Conservation (phyloP, 495 filamentous ascomycete species). For the Darksidea phi region DNA sequence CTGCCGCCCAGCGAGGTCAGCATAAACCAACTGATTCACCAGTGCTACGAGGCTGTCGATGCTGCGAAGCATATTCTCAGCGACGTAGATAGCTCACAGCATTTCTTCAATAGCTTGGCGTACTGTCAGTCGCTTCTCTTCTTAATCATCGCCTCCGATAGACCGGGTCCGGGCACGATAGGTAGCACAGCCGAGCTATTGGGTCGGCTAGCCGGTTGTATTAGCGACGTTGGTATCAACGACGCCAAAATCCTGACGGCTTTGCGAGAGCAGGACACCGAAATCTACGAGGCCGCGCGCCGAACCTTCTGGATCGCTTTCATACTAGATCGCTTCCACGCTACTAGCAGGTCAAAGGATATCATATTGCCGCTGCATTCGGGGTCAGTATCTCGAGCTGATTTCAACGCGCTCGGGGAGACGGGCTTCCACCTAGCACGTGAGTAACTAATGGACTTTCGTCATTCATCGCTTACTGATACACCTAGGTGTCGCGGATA, state of each 20-base stretch:
- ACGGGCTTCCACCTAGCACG: conserved; percentile 29
- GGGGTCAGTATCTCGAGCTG: conserved; percentile 23
- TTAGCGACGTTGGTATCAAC: conserved; percentile 25
- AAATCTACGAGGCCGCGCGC: conserved; percentile 23
- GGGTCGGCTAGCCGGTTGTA: conserved; percentile 27
- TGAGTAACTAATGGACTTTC: background rate
- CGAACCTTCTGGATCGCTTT: conserved; percentile 31
- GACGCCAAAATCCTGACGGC: conserved; percentile 19
- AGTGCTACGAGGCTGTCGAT: conserved; percentile 17
- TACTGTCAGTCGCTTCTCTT: conserved; percentile 28
- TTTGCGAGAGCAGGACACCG: conserved; percentile 23
- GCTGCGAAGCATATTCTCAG: conserved; percentile 17
- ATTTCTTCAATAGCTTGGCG: conserved; percentile 26
- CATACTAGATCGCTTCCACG: conserved; percentile 33
- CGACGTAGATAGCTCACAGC: conserved; percentile 18
- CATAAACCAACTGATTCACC: conserved; percentile 17
- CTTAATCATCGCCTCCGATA: conserved; percentile 27
- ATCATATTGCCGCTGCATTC: conserved; percentile 19
- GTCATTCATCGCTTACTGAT: background rate
- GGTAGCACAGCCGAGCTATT: conserved; percentile 21
- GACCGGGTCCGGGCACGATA: conserved; percentile 12
- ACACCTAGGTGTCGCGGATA: conserved; percentile 23
- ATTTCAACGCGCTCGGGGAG: conserved; percentile 24
- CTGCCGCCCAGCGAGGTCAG: conserved; percentile 14
- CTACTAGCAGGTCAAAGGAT: conserved; percentile 23